Conservation (phyloP, 176 grass and related monocot species). For the Musa troglodytarum region DNA sequence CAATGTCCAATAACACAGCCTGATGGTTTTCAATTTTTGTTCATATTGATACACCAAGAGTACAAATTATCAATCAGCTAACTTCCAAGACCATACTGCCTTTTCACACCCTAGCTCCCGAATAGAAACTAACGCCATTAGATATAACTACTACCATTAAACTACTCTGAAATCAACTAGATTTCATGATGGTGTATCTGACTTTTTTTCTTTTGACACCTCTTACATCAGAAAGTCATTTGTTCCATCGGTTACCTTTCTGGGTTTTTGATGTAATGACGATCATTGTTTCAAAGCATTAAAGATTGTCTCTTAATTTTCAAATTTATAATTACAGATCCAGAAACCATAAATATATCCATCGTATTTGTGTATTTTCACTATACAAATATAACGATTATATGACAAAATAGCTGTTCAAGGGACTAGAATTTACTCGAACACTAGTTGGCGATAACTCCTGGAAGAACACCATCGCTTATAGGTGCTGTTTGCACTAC, state of each 20-base stretch:
- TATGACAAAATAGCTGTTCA: background rate
- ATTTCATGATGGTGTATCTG: too few relatives aligned
- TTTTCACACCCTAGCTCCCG: background rate
- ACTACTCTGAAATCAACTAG: too few relatives aligned
- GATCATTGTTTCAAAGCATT: background rate
- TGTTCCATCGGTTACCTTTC: too few relatives aligned
- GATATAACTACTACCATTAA: too few relatives aligned
- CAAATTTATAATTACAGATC: background rate
- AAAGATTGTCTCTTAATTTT: background rate
- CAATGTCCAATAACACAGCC: background rate
- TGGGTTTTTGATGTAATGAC: too few relatives aligned
- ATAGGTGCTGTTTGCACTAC: conserved; percentile 74
- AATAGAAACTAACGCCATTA: too few relatives aligned
- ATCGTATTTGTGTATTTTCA: background rate
- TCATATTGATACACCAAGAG: background rate
- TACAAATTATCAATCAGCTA: background rate
- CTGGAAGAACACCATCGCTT: conserved; percentile 66
- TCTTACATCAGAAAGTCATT: too few relatives aligned
- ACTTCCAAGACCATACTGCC: background rate
- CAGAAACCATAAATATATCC: background rate
- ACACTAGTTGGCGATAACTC: conserved; percentile 74
- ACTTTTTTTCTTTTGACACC: too few relatives aligned
- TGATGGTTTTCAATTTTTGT: background rate
- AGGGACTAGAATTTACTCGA: conserved; percentile 44
- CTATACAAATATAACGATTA: background rate